Evolutionary conservation across 768 basidiomycete genomes (phyloP).

Genomic region (Pholiota conissans): DNA sequence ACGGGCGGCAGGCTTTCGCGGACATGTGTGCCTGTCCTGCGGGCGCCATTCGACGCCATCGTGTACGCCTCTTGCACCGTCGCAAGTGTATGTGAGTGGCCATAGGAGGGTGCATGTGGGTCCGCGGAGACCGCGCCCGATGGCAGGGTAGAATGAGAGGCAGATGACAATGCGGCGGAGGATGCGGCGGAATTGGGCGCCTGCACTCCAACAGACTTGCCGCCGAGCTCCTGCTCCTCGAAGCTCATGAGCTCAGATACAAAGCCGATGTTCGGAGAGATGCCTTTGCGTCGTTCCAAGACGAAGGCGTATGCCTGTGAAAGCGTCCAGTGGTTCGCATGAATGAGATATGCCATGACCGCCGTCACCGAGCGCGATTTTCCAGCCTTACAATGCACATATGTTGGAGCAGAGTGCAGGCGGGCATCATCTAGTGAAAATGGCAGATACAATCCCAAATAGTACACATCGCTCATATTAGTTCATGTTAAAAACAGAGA

Average conservation of each 20-base stretch:
- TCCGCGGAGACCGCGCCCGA: slow-evolving; percentile 13
- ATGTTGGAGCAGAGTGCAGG: slow-evolving; percentile 84
- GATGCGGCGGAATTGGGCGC: slow-evolving; percentile 22
- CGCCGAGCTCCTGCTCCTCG: slow-evolving; percentile 86
- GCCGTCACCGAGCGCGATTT: slow-evolving; percentile 96
- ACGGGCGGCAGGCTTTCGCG: slow-evolving; percentile 76
- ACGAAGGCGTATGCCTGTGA: slow-evolving; percentile 91
- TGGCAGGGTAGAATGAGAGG: slow-evolving; percentile 6
- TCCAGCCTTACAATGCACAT: slow-evolving; percentile 96
- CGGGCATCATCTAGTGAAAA: slow-evolving; percentile 82
- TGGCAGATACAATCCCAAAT: not conserved
- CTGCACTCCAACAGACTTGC: slow-evolving; percentile 71
- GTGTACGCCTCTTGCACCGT: slow-evolving; percentile 9
- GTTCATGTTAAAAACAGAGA: not conserved
- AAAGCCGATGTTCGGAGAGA: slow-evolving; percentile 97
- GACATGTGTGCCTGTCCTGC: slow-evolving; percentile 56
- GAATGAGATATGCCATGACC: slow-evolving; percentile 96
- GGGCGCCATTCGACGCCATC: slow-evolving; percentile 42
- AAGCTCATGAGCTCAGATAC: slow-evolving; percentile 97
- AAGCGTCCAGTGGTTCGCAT: slow-evolving; percentile 96
- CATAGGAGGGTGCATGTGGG: not conserved
- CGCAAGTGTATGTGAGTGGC: slow-evolving; percentile 11
- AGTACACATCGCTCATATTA: not conserved
- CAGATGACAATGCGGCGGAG: not conserved
- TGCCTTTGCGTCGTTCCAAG: slow-evolving; percentile 88